These are phyloP conservation scores for Withania somnifera DNA, from an alignment of 305 asterid species.

Conservation along the genomic window DNA sequence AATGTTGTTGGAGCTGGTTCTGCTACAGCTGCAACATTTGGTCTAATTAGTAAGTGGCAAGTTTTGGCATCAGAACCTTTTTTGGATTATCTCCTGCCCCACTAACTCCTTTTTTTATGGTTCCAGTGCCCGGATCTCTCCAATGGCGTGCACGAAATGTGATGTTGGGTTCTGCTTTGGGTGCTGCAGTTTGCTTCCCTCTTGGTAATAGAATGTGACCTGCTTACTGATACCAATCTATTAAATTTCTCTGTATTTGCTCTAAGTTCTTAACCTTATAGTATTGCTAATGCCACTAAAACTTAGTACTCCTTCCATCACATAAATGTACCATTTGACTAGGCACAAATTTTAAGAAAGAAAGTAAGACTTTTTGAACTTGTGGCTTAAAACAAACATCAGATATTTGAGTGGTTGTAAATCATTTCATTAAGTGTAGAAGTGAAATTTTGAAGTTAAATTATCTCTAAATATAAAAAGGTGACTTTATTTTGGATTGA, in stretches of 20 bases:
- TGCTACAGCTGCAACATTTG: slow-evolving; percentile 85
- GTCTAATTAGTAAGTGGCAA: slow-evolving; percentile 62
- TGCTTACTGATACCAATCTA: not conserved
- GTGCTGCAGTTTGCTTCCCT: slow-evolving; percentile 86
- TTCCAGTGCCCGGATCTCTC: slow-evolving; percentile 85
- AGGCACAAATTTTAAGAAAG: too few species aligned
- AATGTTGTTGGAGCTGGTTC: slow-evolving; percentile 91
- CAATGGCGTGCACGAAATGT: slow-evolving; percentile 80
- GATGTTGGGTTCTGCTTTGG: slow-evolving; percentile 77
- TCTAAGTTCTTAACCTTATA: not conserved
- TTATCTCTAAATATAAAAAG: too few species aligned
- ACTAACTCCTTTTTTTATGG: slow-evolving; percentile 9
- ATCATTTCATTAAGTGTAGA: too few species aligned
- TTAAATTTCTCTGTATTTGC: not conserved
- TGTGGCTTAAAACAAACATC: too few species aligned
- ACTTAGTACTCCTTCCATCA: too few species aligned
- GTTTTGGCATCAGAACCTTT: not conserved
- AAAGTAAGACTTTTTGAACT: too few species aligned
- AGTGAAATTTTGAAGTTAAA: too few species aligned
- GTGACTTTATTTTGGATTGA: too few species aligned
- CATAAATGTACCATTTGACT: too few species aligned
- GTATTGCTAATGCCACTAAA: not conserved
- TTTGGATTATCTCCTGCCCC: not conserved
- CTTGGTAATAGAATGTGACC: slow-evolving; percentile 40
- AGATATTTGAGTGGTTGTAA: too few species aligned